phyloP scores from a whole-genome alignment of 2,329 filamentous ascomycete genomes.

The Xylaria sp. region DNA sequence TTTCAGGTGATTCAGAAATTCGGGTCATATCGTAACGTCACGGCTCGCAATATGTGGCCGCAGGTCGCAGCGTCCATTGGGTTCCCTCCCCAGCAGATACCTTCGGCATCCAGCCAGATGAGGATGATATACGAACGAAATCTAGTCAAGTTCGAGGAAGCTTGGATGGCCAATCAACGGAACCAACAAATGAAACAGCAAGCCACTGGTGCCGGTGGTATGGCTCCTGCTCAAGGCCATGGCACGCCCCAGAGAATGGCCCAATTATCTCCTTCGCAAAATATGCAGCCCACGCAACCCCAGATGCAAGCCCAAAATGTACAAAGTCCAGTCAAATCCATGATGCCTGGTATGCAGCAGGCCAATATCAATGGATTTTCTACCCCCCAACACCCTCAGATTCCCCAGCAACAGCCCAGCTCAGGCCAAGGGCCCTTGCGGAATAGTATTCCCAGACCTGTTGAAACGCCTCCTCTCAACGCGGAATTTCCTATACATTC shows the following conservation, averaged over 20 bases:
- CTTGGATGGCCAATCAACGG: slow-evolving; percentile 64
- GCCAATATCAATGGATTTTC: slow-evolving; percentile 62
- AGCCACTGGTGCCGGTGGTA: slow-evolving; percentile 49
- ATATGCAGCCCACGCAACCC: slow-evolving; percentile 55
- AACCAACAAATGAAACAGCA: slow-evolving; percentile 65
- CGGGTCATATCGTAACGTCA: slow-evolving; percentile 81
- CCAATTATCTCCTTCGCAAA: slow-evolving; percentile 55
- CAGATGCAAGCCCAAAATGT: slow-evolving; percentile 56
- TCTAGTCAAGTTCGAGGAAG: slow-evolving; percentile 79
- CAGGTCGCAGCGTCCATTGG: slow-evolving; percentile 74
- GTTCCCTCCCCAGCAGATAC: slow-evolving; percentile 71
- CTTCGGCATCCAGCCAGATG: slow-evolving; percentile 75
- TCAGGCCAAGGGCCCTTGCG: slow-evolving; percentile 58
- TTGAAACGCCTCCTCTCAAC: slow-evolving; percentile 58
- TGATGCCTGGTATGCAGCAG: slow-evolving; percentile 60
- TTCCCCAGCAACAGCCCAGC: slow-evolving; percentile 59
- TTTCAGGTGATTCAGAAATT: slow-evolving; percentile 81
- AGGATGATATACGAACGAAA: slow-evolving; percentile 80
- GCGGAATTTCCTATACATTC: slow-evolving; percentile 60
- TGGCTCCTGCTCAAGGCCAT: slow-evolving; percentile 49
- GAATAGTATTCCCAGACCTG: slow-evolving; percentile 63
- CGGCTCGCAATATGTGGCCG: slow-evolving; percentile 76
- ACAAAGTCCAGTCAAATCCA: slow-evolving; percentile 59
- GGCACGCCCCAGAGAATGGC: slow-evolving; percentile 59
- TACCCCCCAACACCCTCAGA: slow-evolving; percentile 55